These are phyloP conservation scores for Zelonia costaricensis DNA, from an alignment of 208 protist species.

Conservation along the genomic window DNA sequence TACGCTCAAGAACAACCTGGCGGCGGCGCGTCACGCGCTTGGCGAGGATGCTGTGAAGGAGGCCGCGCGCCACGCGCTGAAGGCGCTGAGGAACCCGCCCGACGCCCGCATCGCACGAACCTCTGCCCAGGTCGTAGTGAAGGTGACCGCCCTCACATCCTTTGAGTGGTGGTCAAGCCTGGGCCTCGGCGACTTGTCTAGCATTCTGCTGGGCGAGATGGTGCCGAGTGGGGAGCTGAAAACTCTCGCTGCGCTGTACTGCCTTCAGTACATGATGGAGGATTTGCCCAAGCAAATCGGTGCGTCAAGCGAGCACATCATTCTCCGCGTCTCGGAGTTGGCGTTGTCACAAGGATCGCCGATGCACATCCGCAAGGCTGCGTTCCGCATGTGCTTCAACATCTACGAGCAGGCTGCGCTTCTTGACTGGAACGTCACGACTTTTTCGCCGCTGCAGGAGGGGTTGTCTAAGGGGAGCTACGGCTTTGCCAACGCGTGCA, in stretches of 20 bases:
- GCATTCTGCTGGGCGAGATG: conserved; percentile 68
- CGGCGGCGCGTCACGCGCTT: conserved; percentile 54
- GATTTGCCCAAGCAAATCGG: conserved; percentile 84
- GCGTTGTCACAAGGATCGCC: conserved; percentile 26
- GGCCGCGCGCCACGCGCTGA: conserved; percentile 61
- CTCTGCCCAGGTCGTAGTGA: conserved; percentile 83
- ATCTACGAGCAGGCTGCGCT: conserved; percentile 79
- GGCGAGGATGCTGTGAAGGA: conserved; percentile 76
- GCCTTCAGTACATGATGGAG: conserved; percentile 89
- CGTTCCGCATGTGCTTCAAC: conserved; percentile 87
- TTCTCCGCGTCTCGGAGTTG: conserved; percentile 58
- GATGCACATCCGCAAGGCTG: conserved; percentile 61
- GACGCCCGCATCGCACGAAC: conserved; percentile 68
- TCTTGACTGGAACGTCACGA: conserved; percentile 87
- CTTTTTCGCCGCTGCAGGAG: conserved; percentile 71
- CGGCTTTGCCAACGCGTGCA: conserved; percentile 62
- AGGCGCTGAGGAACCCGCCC: conserved; percentile 44
- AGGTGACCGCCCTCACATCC: conserved; percentile 76
- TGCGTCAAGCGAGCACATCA: conserved; percentile 65
- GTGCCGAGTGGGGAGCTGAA: conserved; percentile 58
- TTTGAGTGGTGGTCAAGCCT: conserved; percentile 77
- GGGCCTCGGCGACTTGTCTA: conserved; percentile 62
- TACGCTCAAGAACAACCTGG: conserved; percentile 87
- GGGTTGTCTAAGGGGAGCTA: conserved; percentile 68
- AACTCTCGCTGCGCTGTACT: conserved; percentile 76